phyloP scores from a whole-genome alignment of 306 rosid genomes.

The Sechiopsis laciniata region DNA sequence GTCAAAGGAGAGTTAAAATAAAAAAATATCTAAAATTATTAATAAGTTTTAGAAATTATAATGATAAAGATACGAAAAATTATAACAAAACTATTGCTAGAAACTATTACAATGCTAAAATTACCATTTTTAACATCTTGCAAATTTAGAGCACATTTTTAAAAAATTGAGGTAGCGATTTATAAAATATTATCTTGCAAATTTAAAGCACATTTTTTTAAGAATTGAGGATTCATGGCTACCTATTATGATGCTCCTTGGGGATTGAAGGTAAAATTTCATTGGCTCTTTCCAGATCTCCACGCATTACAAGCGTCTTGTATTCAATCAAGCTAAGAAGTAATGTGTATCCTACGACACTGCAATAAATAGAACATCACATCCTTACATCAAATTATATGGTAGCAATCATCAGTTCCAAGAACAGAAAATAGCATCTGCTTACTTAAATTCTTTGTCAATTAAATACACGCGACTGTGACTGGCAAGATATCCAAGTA shows the following conservation, averaged over 20 bases:
- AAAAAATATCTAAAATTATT: neutral
- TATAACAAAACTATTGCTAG: neutral
- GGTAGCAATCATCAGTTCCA: slow-evolving; percentile 20
- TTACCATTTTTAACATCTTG: neutral
- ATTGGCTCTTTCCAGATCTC: slow-evolving; percentile 77
- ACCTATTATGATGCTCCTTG: slow-evolving; percentile 85
- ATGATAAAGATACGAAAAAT: neutral
- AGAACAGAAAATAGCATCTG: slow-evolving; percentile 23
- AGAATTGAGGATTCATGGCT: slow-evolving; percentile 8
- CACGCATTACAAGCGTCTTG: slow-evolving; percentile 98
- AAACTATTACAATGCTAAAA: neutral
- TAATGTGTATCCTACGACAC: slow-evolving; percentile 79
- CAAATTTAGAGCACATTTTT: neutral
- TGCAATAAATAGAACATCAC: slow-evolving; percentile 31
- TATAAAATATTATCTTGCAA: neutral
- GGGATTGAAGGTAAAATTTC: slow-evolving; percentile 83
- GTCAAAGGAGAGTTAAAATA: neutral
- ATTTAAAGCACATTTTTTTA: neutral
- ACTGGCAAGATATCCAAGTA: slow-evolving; percentile 92
- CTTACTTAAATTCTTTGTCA: slow-evolving; percentile 93
- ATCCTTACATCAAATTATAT: slow-evolving; percentile 23
- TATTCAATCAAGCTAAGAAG: slow-evolving; percentile 96
- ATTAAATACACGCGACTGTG: slow-evolving; percentile 86
- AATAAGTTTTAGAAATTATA: neutral
- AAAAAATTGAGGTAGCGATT: neutral